Evolutionary conservation across 441 rosid species (phyloP).

Genomic region (Gossypium schwendimanii): DNA sequence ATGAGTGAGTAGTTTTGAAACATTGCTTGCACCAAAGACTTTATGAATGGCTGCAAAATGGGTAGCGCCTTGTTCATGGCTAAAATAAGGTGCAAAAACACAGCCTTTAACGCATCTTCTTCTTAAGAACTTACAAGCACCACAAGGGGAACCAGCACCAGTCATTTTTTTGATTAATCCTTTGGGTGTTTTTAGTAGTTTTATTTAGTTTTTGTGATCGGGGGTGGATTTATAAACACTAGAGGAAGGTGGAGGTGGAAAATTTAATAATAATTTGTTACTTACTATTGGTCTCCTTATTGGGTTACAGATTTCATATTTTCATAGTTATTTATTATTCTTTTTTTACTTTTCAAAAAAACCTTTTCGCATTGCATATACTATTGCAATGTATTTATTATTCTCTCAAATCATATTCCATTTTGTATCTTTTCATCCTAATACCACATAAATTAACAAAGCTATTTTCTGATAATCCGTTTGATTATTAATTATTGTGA

Average conservation of each 20-base stretch:
- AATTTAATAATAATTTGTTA: constrained; percentile 43
- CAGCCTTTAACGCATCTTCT: constrained; percentile 86
- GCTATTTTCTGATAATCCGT: too few relatives aligned
- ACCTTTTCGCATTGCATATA: constrained; percentile 12
- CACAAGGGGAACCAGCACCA: constrained; percentile 85
- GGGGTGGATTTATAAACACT: constrained; percentile 51
- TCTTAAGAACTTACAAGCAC: constrained; percentile 95
- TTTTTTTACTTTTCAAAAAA: constrained; percentile 15
- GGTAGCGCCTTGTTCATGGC: constrained; percentile 85
- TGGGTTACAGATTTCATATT: constrained; percentile 72
- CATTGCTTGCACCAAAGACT: constrained; percentile 97
- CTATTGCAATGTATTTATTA: constrained; percentile 21
- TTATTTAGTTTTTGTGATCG: constrained; percentile 8
- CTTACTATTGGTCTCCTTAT: constrained; percentile 49
- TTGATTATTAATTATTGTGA: too few relatives aligned
- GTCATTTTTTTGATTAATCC: constrained; percentile 32
- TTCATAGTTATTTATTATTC: constrained; percentile 33
- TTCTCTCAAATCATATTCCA: constrained; percentile 33
- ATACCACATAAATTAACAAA: constrained; percentile 29
- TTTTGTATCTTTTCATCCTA: constrained; percentile 26
- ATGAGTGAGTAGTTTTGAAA: constrained; percentile 74
- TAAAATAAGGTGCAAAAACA: constrained; percentile 93
- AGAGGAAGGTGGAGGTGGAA: constrained; percentile 54
- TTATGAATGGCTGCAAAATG: constrained; percentile 88
- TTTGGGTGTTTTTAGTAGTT: neutral